Conservation (phyloP, 2,329 filamentous ascomycete species). For the Aureobasidium mangrovei region DNA sequence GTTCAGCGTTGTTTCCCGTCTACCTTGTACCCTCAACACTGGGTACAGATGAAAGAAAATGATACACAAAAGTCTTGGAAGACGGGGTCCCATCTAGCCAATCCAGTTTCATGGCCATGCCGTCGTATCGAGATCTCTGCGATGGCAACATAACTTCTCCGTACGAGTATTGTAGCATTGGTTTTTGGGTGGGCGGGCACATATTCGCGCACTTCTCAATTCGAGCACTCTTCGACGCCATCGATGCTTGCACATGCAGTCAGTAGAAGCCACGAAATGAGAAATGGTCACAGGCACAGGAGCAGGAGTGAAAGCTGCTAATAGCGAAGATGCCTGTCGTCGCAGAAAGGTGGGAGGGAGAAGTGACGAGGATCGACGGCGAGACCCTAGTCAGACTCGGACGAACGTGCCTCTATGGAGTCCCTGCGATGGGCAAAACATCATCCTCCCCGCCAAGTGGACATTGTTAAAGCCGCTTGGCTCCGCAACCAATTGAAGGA, state of each 20-base stretch:
- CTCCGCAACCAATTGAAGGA: neutral
- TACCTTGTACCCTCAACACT: no score
- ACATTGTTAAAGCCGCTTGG: neutral
- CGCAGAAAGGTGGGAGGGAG: neutral
- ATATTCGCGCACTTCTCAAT: neutral
- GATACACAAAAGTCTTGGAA: no score
- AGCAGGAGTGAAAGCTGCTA: no score
- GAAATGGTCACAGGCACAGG: neutral
- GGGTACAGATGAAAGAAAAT: no score
- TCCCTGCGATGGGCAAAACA: slow-evolving; percentile 8
- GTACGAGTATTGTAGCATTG: neutral
- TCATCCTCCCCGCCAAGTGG: slow-evolving; percentile 5
- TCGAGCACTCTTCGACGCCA: neutral
- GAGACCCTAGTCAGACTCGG: neutral
- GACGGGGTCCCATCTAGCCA: no score
- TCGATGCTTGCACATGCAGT: no score
- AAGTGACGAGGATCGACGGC: neutral
- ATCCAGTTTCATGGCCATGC: neutral
- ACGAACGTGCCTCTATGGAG: slow-evolving; percentile 5
- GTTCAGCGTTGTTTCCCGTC: no score
- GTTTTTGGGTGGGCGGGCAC: neutral
- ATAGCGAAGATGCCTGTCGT: slow-evolving; percentile 1
- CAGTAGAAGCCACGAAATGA: no score
- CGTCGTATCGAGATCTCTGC: neutral
- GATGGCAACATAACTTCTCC: neutral